Base-by-base conservation (phyloP, 371 early-diverging fungal genomes). In the Mortierella sp. region DNA sequence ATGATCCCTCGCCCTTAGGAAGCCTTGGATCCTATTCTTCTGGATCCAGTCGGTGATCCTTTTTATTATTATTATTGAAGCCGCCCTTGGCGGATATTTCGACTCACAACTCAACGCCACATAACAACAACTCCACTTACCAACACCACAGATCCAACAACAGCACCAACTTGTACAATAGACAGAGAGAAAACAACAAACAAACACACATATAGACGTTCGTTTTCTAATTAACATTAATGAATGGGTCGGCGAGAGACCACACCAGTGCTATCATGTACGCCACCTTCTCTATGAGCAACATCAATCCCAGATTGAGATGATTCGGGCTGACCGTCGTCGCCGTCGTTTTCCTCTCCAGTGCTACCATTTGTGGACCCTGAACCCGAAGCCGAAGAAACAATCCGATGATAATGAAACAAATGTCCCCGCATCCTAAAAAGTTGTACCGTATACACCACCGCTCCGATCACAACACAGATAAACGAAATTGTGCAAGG, bases 401-500 rank as follows among this genome's bases (percentile, higher is more conserved):
- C 74, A 19, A 76, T 75, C 28, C 84, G 72, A 19, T 75, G 84
- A 60, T 79, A 79, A 74, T 90, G 91, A 72, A 90, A 88, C 74
- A 90, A 74, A 77, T 90, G 91, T 1, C 91, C 91, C 0, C 91
- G 87, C 77, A 86, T 77, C 26, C 73, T 68, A n/a, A 68, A 24
- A 60, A 88, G 68, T 73, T 88, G 88, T 2, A 73, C 47, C 9
- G 89, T 74, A 76, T 88, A 91, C 34, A 88, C 88, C 3, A 90
- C 13, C 10, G 89, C 88, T 0, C 88, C 90, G 0, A 80, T 71
- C 1, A 88, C 72, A 19, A 91, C 90, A 26, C 87, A 88, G 21
- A 54, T 79, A 57, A 83, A 79, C 0, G 90, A 88, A 0, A 91
- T 55, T 16, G 79, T 80, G 44, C 89, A 89, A 5, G 91, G 90